Percentiles rank a stretch among this genome's conserved stretches.
Evolutionary conservation across 345 rosid genomes (phyloP).

Genomic region (Gossypium herbaceum): DNA sequence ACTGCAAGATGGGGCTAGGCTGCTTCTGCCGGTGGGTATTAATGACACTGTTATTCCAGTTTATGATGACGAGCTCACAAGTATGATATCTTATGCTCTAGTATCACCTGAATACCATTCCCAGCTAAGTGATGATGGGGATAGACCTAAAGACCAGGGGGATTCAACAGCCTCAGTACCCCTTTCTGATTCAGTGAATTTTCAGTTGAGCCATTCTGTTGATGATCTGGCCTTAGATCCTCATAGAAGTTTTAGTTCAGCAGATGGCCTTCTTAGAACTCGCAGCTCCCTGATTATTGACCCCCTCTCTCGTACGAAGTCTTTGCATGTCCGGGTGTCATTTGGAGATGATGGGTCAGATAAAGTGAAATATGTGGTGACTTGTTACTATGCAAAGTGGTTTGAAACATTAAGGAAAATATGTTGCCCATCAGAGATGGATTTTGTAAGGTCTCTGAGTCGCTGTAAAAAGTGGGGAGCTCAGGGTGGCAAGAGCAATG

Average conservation of each 20-base stretch:
- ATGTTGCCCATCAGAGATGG: constrained; percentile 87
- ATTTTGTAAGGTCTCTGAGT: constrained; percentile 86
- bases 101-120: constrained; percentile 60
- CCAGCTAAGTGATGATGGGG: constrained; percentile 47
- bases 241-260: constrained; percentile 51
- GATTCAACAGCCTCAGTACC: constrained; percentile 47
- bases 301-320: constrained; percentile 58
- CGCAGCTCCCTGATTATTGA: constrained; percentile 56
- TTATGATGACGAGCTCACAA: constrained; percentile 93
- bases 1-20: constrained; percentile 61
- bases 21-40: constrained; percentile 69
- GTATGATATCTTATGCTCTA: constrained; percentile 80
- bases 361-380: constrained; percentile 71
- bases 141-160: constrained; percentile 36
- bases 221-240: constrained; percentile 51
- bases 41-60: constrained; percentile 80
- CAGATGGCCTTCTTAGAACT: constrained; percentile 59
- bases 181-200: constrained; percentile 35
- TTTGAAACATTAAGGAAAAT: constrained; percentile 81
- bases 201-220: constrained; percentile 35
- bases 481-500: constrained; percentile 99
- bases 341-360: constrained; percentile 73
- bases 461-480: constrained; percentile 99
- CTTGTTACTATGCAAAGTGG: constrained; percentile 77
- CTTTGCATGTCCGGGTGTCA: constrained; percentile 66